Evolutionary conservation across 176 grass and related monocot genomes (phyloP).

Genomic region (Musa itinerans): DNA sequence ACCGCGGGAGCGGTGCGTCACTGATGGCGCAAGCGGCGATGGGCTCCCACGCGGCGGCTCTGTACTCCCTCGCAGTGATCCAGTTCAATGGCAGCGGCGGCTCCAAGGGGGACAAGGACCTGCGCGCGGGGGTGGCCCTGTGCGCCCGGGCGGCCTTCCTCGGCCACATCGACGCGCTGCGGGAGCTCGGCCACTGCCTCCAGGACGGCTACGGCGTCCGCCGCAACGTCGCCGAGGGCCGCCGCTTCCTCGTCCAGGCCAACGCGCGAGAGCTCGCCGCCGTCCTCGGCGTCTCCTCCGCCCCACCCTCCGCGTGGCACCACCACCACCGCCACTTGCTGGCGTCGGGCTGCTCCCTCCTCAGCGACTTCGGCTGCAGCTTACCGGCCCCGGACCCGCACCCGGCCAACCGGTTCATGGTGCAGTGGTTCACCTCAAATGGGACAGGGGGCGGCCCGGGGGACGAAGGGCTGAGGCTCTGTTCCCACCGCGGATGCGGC

Average conservation of each 20-base stretch:
- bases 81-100: constrained; percentile 73
- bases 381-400: constrained; percentile 8
- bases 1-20: constrained; percentile 22
- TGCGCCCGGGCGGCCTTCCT: constrained; percentile 50
- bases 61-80: constrained; percentile 60
- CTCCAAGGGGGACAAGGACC: constrained; percentile 37
- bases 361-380: constrained; percentile 22
- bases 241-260: constrained; percentile 50
- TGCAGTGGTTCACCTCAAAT: constrained; percentile 39
- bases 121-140: constrained; percentile 37
- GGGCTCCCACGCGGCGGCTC: constrained; percentile 30
- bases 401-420: constrained; percentile 48
- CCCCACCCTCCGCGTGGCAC: background rate
- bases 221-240: constrained; percentile 29
- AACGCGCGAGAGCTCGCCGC: constrained; percentile 30
- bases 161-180: constrained; percentile 52
- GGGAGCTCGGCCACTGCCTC: constrained; percentile 71
- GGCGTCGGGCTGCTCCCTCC: constrained; percentile 7
- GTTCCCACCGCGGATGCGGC: constrained; percentile 46
- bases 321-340: background rate
- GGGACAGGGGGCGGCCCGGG: too few relatives aligned
- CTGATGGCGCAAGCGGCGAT: constrained; percentile 48
- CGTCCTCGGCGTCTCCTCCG: background rate
- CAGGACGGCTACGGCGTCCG: constrained; percentile 60
- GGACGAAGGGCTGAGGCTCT: constrained; percentile 18